Percentiles rank a stretch among this genome's conserved stretches.
Evolutionary conservation across 2,329 filamentous ascomycete genomes (phyloP).

Genomic region (Paecilomyces niveus): DNA sequence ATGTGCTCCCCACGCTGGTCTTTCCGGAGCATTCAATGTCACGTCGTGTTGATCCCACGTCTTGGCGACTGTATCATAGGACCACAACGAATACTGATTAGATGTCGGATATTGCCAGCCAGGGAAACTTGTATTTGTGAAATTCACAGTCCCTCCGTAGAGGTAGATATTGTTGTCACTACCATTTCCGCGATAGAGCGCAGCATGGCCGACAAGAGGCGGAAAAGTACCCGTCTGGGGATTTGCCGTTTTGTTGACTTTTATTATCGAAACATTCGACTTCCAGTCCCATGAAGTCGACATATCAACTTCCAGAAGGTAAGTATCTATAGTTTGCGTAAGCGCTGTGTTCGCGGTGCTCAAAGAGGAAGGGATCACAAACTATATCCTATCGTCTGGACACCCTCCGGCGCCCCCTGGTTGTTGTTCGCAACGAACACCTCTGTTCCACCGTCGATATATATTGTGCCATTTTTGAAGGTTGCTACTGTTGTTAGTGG

Average conservation of each 20-base stretch:
- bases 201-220: conserved; percentile 19
- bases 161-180: conserved; percentile 19
- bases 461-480: conserved; percentile 21
- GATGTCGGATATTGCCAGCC: conserved; percentile 17
- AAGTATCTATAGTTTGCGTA: conserved; percentile 12
- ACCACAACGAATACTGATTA: conserved; percentile 23
- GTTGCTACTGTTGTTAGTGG: conserved; percentile 10
- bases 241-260: conserved; percentile 13
- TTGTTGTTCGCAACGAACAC: conserved; percentile 13
- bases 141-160: conserved; percentile 25
- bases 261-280: conserved; percentile 18
- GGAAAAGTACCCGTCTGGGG: conserved; percentile 14
- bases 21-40: conserved; percentile 11
- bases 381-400: conserved; percentile 22
- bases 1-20: conserved; percentile 29
- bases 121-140: conserved; percentile 20
- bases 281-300: conserved; percentile 22
- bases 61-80: conserved; percentile 14
- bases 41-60: conserved; percentile 22
- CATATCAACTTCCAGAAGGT: conserved; percentile 21
- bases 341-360: not conserved
- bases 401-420: conserved; percentile 10
- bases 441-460: conserved; percentile 23
- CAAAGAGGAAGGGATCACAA: conserved; percentile 1
- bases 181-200: conserved; percentile 17